Evolutionary conservation across 257 asterid genomes (phyloP), one percentile per base, ranked within the genome.

Genomic region (Euphrasia confusa): DNA sequence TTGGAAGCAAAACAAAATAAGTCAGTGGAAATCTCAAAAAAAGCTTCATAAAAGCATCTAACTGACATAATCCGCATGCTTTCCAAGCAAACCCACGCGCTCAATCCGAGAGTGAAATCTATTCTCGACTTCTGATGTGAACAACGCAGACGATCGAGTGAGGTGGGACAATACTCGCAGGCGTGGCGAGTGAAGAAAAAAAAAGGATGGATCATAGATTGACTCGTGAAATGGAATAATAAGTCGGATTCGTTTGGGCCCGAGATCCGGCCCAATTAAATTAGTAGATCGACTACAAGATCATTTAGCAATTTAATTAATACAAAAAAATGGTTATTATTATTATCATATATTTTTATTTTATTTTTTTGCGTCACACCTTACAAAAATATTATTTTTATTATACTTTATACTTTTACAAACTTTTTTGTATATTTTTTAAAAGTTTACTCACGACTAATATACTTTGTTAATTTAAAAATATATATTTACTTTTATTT

Each of bases 21-120:
- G 63, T 61, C 24, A 21, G 62, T 65, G 75, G 68, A 57, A 64
- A 49, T 54, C 67, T 58, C 72, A 56, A 61, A 77, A 56, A 61
- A 77, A 70, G 77, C 72, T 68, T 66, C 72, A 74, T 60, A 58
- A 63, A 77, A 70, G 73, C 73, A 66, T 65, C 74, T 37, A 73
- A 69, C 67, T 66, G 78, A 74, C 57, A 77, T 70, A 71, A 69
- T 68, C 67, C 4, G 52, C 59, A 27, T 49, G 55, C 15, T 37
- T 26, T 30, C 11, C 30, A 8, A 6, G 55, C 11, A 14, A 27
- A 7, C 58, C 61, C 80, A 80, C 79, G 79, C 81, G 78, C 83
- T 1, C 5, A 10, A 15, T 2, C 3, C 10, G 70, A 69, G 76
- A n/a, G 6, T 64, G 76, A 7, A 0, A 0, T 1, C 14, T 26